These are phyloP conservation scores for Cinnamomum micranthum DNA, from an alignment of 164 flowering plant species.

Conservation along the genomic window DNA sequence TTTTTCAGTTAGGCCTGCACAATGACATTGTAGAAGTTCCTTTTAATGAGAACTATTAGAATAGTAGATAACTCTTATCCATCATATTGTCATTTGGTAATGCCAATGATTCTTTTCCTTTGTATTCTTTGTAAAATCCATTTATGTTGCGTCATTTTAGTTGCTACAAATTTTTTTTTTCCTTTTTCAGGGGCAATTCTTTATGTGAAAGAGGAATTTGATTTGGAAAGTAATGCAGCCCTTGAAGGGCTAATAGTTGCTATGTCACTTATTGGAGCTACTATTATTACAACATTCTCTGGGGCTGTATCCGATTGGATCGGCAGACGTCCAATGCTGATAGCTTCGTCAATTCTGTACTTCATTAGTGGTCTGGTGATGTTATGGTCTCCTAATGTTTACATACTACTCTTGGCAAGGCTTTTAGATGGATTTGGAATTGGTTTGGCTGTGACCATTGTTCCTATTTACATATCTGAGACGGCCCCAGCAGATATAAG, in stretches of 20 bases:
- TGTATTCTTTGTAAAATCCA: neutral
- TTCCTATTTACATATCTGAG: constrained; percentile 89
- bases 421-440: constrained; percentile 87
- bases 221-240: constrained; percentile 44
- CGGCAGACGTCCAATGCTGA: constrained; percentile 91
- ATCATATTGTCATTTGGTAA: neutral
- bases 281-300: constrained; percentile 71
- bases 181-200: constrained; percentile 61
- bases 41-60: neutral
- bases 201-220: constrained; percentile 66
- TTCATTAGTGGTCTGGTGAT: constrained; percentile 76
- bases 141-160: neutral
- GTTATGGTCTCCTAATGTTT: constrained; percentile 97
- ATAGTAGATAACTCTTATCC: neutral
- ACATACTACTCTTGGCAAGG: constrained; percentile 68
- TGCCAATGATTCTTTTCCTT: neutral
- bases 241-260: constrained; percentile 88
- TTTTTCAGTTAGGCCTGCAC: neutral
- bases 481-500: constrained; percentile 92
- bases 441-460: constrained; percentile 84
- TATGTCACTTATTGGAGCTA: constrained; percentile 92
- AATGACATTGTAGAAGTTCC: neutral
- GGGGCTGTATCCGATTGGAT: constrained; percentile 76
- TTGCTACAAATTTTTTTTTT: neutral
- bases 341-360: constrained; percentile 68